phyloP scores from a whole-genome alignment of 2,329 filamentous ascomycete genomes.

The Penicillium sp. region DNA sequence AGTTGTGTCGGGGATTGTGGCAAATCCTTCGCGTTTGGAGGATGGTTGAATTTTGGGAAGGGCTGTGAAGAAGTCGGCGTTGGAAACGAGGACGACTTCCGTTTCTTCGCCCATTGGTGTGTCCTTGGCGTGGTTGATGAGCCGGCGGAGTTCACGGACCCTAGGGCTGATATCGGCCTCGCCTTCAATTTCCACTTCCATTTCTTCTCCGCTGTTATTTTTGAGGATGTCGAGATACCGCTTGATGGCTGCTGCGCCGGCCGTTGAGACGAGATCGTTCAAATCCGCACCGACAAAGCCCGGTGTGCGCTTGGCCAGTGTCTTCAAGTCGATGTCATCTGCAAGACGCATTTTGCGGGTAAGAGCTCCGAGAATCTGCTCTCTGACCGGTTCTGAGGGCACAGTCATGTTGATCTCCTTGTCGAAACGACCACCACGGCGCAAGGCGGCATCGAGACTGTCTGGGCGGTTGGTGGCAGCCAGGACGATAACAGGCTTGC shows the following conservation, averaged over 20 bases:
- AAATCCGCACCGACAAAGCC: constrained; percentile 94
- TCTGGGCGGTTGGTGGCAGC: constrained; percentile 90
- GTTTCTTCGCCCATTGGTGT: constrained; percentile 55
- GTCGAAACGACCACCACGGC: constrained; percentile 75
- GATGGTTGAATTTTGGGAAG: constrained; percentile 76
- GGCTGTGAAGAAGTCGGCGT: constrained; percentile 71
- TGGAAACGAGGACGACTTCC: constrained; percentile 59
- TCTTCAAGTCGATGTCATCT: constrained; percentile 70
- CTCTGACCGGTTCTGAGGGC: constrained; percentile 74
- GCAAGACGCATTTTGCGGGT: constrained; percentile 66
- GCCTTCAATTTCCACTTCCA: constrained; percentile 56
- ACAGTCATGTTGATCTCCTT: constrained; percentile 85
- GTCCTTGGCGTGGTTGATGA: constrained; percentile 58
- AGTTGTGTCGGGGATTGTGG: constrained; percentile 87
- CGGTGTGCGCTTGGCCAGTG: constrained; percentile 79
- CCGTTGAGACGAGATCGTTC: constrained; percentile 68
- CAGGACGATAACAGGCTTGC: constrained; percentile 81
- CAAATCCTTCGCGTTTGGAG: constrained; percentile 89
- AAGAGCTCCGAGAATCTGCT: constrained; percentile 74
- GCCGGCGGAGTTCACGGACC: constrained; percentile 50
- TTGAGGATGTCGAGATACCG: constrained; percentile 58
- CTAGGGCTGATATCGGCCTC: constrained; percentile 37
- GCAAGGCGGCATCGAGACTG: constrained; percentile 76
- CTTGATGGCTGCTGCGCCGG: constrained; percentile 65
- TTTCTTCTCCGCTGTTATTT: constrained; percentile 39